Conservation (phyloP, 352 stramenopile genomes). For the Phytophthora tentaculata region DNA sequence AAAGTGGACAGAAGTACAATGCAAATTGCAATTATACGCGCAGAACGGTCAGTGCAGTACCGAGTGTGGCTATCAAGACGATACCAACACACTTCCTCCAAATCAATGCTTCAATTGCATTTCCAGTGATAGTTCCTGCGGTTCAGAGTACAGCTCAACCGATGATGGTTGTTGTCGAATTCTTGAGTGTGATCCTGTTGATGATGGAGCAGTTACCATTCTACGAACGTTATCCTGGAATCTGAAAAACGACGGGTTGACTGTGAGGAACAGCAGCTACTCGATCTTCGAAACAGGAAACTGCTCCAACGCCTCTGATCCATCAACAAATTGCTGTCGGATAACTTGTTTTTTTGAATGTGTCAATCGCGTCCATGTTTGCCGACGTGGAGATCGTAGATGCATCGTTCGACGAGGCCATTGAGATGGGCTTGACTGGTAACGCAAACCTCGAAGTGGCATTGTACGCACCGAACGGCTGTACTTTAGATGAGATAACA, state of each 20-base stretch:
- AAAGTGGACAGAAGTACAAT: constrained; percentile 22
- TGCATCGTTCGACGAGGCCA: constrained; percentile 18
- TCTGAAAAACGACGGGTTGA: constrained; percentile 23
- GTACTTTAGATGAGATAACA: constrained; percentile 27
- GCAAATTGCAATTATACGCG: constrained; percentile 30
- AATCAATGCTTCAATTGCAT: constrained; percentile 32
- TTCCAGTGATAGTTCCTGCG: constrained; percentile 20
- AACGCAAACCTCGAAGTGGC: constrained; percentile 32
- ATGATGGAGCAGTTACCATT: neutral
- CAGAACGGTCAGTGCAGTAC: constrained; percentile 26
- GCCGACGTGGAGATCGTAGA: constrained; percentile 23
- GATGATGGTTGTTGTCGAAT: constrained; percentile 31
- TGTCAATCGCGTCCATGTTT: constrained; percentile 32
- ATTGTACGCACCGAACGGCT: constrained; percentile 32
- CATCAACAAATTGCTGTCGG: constrained; percentile 24
- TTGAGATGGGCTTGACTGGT: constrained; percentile 28
- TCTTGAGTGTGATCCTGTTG: constrained; percentile 15
- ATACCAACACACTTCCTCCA: constrained; percentile 12
- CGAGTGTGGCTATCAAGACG: constrained; percentile 26
- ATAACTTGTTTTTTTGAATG: constrained; percentile 34
- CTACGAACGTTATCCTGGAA: constrained; percentile 24
- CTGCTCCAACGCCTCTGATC: constrained; percentile 26
- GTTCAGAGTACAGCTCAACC: constrained; percentile 18
- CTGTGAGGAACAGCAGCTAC: constrained; percentile 28
- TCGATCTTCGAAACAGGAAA: constrained; percentile 27